phyloP scores from a whole-genome alignment of 768 basidiomycete species.

The Lactarius pseudohatsudake region DNA sequence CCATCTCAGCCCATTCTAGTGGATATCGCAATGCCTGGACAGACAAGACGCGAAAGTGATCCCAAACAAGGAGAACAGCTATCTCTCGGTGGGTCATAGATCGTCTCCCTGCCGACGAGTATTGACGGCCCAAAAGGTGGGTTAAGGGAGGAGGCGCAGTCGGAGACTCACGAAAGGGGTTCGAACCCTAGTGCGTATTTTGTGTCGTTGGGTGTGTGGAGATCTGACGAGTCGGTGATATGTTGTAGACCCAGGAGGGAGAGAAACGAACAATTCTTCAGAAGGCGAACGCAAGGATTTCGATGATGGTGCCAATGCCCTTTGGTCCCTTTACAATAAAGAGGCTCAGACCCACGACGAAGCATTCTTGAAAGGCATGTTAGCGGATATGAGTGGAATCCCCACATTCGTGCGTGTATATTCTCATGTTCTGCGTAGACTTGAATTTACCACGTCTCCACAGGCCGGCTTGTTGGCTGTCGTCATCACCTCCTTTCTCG shows the following conservation, averaged over 20 bases:
- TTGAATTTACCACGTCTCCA: neutral
- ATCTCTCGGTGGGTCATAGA: no score
- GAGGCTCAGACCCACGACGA: neutral
- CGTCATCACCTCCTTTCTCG: constrained; percentile 29
- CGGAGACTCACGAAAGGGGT: neutral
- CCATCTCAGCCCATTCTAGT: no score
- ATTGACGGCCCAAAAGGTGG: no score
- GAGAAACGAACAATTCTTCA: neutral
- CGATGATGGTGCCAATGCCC: constrained; percentile 1
- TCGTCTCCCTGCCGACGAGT: no score
- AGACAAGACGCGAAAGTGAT: no score
- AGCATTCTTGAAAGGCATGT: neutral
- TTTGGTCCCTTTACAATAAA: neutral
- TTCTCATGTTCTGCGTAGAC: neutral
- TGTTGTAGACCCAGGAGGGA: neutral
- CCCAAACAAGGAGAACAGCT: no score
- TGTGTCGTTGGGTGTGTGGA: neutral
- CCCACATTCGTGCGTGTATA: neutral
- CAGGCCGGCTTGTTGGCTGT: neutral
- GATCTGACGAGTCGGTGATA: neutral
- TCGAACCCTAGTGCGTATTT: neutral
- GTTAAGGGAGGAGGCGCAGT: neutral
- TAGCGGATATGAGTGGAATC: neutral
- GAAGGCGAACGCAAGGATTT: neutral
- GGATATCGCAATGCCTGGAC: no score